Percentiles rank a stretch among this genome's conserved stretches.
phyloP scores from a whole-genome alignment of 108 stramenopile genomes.

The Ochromonas danica region DNA sequence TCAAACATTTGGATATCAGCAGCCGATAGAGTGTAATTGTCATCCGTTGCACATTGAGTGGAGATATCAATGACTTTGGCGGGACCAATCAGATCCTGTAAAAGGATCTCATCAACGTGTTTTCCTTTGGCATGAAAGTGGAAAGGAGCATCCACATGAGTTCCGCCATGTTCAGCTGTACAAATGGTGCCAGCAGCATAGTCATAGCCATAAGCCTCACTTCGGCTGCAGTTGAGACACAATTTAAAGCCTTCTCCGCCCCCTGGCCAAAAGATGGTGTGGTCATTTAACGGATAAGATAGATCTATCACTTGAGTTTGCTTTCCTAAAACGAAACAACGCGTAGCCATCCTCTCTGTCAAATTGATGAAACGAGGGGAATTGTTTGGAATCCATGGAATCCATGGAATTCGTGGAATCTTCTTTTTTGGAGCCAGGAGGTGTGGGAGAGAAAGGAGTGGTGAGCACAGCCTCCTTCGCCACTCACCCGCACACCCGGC shows the following conservation, averaged over 20 bases:
- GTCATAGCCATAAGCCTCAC: background rate
- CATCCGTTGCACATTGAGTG: background rate
- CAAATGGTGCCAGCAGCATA: background rate
- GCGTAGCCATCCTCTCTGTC: too few species aligned
- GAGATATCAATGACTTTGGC: background rate
- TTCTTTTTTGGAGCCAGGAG: too few species aligned
- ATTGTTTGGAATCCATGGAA: too few species aligned
- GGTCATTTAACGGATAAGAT: slow-evolving; percentile 4
- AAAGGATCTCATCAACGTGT: background rate
- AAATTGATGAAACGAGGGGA: too few species aligned
- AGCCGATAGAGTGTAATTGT: background rate
- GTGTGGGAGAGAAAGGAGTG: too few species aligned
- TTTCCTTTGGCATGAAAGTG: background rate
- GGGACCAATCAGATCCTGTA: background rate
- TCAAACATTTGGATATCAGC: background rate
- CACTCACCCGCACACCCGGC: too few species aligned
- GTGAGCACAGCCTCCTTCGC: too few species aligned
- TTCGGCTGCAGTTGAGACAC: background rate
- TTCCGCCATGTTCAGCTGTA: background rate
- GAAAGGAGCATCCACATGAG: slow-evolving; percentile 24
- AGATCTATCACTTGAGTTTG: background rate
- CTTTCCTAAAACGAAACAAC: too few species aligned
- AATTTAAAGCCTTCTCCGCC: slow-evolving; percentile 8
- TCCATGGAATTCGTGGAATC: too few species aligned
- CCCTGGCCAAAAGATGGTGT: slow-evolving; percentile 7